These are phyloP conservation scores for Brassica balearica DNA, from an alignment of 441 rosid species.

Conservation along the genomic window DNA sequence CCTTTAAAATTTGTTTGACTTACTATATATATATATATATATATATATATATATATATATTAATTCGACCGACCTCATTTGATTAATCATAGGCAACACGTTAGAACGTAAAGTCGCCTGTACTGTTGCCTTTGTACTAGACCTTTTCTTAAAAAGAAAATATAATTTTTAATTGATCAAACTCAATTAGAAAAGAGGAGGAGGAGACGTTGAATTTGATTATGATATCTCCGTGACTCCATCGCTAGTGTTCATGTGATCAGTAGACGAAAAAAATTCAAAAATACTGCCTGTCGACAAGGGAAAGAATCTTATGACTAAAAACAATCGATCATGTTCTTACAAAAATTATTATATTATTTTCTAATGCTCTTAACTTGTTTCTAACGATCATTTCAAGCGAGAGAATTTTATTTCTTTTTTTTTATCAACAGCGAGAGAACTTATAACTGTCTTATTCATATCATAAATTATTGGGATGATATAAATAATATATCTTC, in stretches of 20 bases:
- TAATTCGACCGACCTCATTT: conserved; percentile 46
- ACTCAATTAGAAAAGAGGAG: conserved; percentile 27
- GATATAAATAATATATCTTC: too few relatives aligned
- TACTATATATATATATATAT: neutral
- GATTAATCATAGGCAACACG: conserved; percentile 43
- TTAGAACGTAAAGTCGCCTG: conserved; percentile 44
- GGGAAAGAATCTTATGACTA: conserved; percentile 36
- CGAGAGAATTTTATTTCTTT: too few relatives aligned
- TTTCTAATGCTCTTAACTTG: too few relatives aligned
- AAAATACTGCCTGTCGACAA: conserved; percentile 36
- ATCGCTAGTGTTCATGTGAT: conserved; percentile 39
- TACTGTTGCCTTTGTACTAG: conserved; percentile 38
- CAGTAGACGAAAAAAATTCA: conserved; percentile 14
- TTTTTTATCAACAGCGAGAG: too few relatives aligned
- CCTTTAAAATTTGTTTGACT: conserved; percentile 21
- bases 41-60: conserved; percentile 17
- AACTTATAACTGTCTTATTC: too few relatives aligned
- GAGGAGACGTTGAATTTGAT: conserved; percentile 42
- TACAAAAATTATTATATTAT: neutral
- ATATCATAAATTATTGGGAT: too few relatives aligned
- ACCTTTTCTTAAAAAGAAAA: neutral
- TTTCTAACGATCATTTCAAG: too few relatives aligned
- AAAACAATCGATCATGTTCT: conserved; percentile 32
- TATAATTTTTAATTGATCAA: conserved; percentile 5
- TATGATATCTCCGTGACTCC: conserved; percentile 28